Evolutionary conservation across 1,284 basidiomycete genomes (phyloP), one percentile per base, ranked within the genome.

Genomic region (Ustilago esculenta): DNA sequence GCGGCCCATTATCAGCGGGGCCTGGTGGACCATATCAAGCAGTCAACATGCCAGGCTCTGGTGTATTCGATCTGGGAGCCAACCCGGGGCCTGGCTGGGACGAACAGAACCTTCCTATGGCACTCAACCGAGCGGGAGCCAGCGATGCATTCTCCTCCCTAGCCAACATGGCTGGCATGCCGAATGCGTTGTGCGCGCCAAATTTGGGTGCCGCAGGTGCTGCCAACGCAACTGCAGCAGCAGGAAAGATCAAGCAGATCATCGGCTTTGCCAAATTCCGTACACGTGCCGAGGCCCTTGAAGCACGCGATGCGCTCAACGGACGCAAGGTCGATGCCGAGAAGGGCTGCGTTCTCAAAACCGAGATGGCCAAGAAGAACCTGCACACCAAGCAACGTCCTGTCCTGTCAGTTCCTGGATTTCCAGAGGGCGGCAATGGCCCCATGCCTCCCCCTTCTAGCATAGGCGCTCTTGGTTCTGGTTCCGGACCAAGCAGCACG

Each of bases 321-420:
- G 94, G 95, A 2, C 87, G 91, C 47, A 88, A 92, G 50, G 91
- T 98, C 29, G 95, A 98, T 79, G 88, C 91, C n/a, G 91, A 98
- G 81, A 93, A 93, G 73, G 94, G 94, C 9, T 90, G 91, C 7
- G 90, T 95, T 1, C 84, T 98, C 47, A 98, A 98, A 83, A 95
- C 95, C 15, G 96, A 98, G 84, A 97, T 98, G 92, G 95, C 95
- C 33, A 98, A 98, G 88, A 98, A 98, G 87, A 98, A 98, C 80
- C 83, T 98, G 40, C 95, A 98, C 81, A 96, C 93, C 27, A 81
- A 81, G 60, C 80, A 80, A 47, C 64, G 69, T n/a, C 69, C 64
- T 12, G 51, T 64, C 1, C 29, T 68, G 32, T 46, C 59, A 0
- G 42, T 46, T 8, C 47, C 55, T 9, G 67, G 67, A 18, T 59